These are phyloP conservation scores for Aspergillus sp. DNA, from an alignment of 2,329 filamentous ascomycete genomes.

Conservation along the genomic window DNA sequence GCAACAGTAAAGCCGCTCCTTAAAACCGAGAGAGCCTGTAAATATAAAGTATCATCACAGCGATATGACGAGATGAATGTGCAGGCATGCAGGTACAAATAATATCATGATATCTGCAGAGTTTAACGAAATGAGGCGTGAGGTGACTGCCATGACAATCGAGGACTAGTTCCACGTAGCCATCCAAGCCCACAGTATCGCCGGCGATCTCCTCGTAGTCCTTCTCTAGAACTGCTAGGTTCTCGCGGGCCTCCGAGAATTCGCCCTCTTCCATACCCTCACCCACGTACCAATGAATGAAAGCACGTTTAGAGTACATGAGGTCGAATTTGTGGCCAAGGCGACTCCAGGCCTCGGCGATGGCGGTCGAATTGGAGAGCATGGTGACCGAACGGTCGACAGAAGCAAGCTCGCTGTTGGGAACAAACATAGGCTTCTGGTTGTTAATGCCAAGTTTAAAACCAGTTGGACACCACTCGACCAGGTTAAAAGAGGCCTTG, in stretches of 20 bases:
- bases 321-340: conserved; percentile 71
- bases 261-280: conserved; percentile 94
- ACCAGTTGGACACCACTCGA: conserved; percentile 71
- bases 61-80: no score
- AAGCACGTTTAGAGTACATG: conserved; percentile 71
- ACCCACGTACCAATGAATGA: conserved; percentile 76
- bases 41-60: no score
- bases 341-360: conserved; percentile 67
- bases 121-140: no score
- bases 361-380: conserved; percentile 70
- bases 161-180: conserved; percentile 50
- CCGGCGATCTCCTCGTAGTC: conserved; percentile 84
- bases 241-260: conserved; percentile 85
- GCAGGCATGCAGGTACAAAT: no score
- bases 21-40: no score
- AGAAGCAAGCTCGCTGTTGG: conserved; percentile 57
- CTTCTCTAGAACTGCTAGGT: conserved; percentile 81
- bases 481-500: conserved; percentile 67
- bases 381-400: conserved; percentile 63
- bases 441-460: conserved; percentile 73
- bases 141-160: no score
- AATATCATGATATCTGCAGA: no score
- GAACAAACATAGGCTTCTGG: conserved; percentile 60
- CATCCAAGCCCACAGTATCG: conserved; percentile 70
- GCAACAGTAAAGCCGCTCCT: no score